Conservation (phyloP, 129 eudicot species). For the Flaveria robusta region DNA sequence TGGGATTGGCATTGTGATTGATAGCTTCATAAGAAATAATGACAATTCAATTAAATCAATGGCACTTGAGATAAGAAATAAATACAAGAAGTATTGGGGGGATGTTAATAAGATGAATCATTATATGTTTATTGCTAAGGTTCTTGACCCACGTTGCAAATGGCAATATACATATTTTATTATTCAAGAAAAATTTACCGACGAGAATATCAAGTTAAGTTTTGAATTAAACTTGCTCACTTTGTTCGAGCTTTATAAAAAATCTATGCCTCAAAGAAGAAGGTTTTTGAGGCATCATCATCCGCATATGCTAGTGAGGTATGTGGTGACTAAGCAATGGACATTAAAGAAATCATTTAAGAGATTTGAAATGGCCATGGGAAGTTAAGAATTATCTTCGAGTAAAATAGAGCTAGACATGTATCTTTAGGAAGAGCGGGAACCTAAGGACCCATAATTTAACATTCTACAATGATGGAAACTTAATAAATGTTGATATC, state of each 20-base stretch:
- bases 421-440: background rate
- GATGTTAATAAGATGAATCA: no score
- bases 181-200: no score
- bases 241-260: background rate
- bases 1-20: background rate
- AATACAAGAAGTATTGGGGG: constrained; percentile 1
- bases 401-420: background rate
- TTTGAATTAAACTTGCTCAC: background rate
- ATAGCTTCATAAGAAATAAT: background rate
- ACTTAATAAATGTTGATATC: background rate
- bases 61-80: background rate
- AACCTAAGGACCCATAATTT: background rate
- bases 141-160: no score
- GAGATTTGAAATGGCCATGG: background rate
- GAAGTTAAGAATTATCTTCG: background rate
- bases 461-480: background rate
- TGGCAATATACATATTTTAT: no score
- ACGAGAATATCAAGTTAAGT: no score
- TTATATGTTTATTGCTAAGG: no score
- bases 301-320: background rate
- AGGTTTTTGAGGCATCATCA: background rate
- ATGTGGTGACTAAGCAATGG: background rate
- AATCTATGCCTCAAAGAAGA: background rate
- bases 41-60: background rate
- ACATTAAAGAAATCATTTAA: background rate